Percentiles rank a stretch among this genome's conserved stretches.
Conservation (phyloP, 2,329 filamentous ascomycete species). For the Pseudogymnoascus sp. region DNA sequence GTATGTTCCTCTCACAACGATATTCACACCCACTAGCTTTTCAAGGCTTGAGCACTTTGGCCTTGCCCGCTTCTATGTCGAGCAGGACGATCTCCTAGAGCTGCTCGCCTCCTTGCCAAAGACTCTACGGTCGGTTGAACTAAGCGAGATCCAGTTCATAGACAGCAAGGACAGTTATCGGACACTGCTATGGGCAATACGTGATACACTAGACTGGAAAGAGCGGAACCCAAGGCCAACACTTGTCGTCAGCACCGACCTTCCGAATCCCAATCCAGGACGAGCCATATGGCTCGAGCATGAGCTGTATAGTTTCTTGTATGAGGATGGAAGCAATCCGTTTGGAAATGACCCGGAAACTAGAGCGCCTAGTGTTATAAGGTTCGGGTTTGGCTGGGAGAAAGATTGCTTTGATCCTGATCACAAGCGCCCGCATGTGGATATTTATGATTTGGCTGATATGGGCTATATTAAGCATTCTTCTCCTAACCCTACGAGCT, state of each 20-base stretch:
- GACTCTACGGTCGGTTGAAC: conserved; percentile 26
- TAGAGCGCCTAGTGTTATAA: neutral
- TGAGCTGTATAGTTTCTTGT: conserved; percentile 17
- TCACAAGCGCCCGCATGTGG: neutral
- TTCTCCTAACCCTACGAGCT: too few relatives aligned
- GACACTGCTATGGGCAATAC: conserved; percentile 18
- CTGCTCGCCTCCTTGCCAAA: conserved; percentile 24
- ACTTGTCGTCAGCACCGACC: conserved; percentile 9
- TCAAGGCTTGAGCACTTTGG: conserved; percentile 25
- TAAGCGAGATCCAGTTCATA: conserved; percentile 28
- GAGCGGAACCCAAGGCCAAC: conserved; percentile 11
- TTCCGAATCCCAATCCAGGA: conserved; percentile 5
- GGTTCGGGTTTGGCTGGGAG: neutral
- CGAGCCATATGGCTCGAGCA: neutral
- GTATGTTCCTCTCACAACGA: conserved; percentile 18
- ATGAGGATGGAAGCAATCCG: conserved; percentile 20
- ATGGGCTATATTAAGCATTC: neutral
- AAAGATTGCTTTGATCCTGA: neutral
- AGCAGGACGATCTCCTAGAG: conserved; percentile 21
- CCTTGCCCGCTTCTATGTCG: conserved; percentile 23
- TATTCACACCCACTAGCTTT: conserved; percentile 28
- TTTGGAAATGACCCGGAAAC: conserved; percentile 6
- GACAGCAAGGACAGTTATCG: conserved; percentile 9
- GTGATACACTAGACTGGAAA: conserved; percentile 16
- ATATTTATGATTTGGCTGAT: neutral